phyloP scores from a whole-genome alignment of 2,329 filamentous ascomycete species.

The Microcyclospora pomicola region DNA sequence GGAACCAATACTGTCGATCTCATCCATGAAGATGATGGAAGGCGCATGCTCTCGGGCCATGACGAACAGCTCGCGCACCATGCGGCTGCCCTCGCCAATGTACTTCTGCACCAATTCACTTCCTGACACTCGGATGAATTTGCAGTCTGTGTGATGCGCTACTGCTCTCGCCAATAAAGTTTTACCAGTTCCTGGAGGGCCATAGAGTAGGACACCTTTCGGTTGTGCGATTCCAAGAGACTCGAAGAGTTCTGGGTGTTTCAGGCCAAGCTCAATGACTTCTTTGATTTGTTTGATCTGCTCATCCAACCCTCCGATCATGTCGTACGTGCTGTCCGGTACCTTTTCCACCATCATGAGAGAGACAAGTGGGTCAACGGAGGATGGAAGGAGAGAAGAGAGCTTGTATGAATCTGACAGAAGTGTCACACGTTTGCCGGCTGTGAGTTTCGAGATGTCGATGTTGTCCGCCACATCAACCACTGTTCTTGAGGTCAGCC shows the following conservation, averaged over 20 bases:
- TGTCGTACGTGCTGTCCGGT: slow-evolving; percentile 98
- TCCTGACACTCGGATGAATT: slow-evolving; percentile 94
- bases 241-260: slow-evolving; percentile 97
- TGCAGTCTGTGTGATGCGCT: slow-evolving; percentile 96
- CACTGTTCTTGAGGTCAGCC: slow-evolving; percentile 39
- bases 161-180: slow-evolving; percentile 89
- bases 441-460: slow-evolving; percentile 87
- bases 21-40: slow-evolving; percentile 99
- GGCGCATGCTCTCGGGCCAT: slow-evolving; percentile 98
- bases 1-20: slow-evolving; percentile 97
- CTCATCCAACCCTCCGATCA: slow-evolving; percentile 97
- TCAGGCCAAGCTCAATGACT: slow-evolving; percentile 94
- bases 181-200: slow-evolving; percentile 93
- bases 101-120: slow-evolving; percentile 98
- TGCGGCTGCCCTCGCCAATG: slow-evolving; percentile 92
- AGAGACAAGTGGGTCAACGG: slow-evolving; percentile 93
- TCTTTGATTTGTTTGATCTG: slow-evolving; percentile 99
- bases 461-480: slow-evolving; percentile 92
- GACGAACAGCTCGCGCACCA: slow-evolving; percentile 97
- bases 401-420: slow-evolving; percentile 97
- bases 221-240: slow-evolving; percentile 97
- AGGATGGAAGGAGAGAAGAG: slow-evolving; percentile 95
- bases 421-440: slow-evolving; percentile 92
- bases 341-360: slow-evolving; percentile 99
- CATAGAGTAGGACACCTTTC: slow-evolving; percentile 93